phyloP scores from a whole-genome alignment of 257 asterid species.

The Petunia secreta region DNA sequence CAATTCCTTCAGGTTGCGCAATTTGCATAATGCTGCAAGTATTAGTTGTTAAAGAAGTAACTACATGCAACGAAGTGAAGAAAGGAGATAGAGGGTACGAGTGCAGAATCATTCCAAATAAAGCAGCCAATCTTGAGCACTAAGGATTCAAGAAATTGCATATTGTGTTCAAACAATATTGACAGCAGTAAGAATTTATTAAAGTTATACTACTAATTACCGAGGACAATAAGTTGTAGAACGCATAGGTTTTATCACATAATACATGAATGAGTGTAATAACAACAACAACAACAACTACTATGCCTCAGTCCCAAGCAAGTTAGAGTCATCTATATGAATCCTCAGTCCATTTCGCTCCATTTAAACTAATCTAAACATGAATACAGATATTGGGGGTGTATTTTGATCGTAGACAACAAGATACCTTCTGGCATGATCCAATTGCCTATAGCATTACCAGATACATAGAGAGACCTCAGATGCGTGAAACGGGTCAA shows the following conservation, averaged over 20 bases:
- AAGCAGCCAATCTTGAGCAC: not conserved
- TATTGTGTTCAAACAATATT: not conserved
- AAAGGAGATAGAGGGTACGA: not conserved
- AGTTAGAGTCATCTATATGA: too few relatives aligned
- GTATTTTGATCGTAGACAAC: not conserved
- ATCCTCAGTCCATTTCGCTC: too few relatives aligned
- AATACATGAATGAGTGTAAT: too few relatives aligned
- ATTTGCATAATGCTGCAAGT: slow-evolving; percentile 34
- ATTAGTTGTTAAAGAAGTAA: not conserved
- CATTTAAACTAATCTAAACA: not conserved
- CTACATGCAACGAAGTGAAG: slow-evolving; percentile 14
- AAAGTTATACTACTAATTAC: not conserved
- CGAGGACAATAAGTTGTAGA: not conserved
- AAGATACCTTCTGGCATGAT: slow-evolving; percentile 25
- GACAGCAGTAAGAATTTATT: not conserved
- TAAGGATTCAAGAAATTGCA: not conserved
- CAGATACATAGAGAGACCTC: slow-evolving; percentile 22
- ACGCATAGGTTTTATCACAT: not conserved
- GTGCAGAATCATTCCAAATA: slow-evolving; percentile 4
- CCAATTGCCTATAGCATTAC: slow-evolving; percentile 23
- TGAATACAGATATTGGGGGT: not conserved
- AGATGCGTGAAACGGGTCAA: not conserved
- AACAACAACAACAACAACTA: too few relatives aligned
- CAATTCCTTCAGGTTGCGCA: slow-evolving; percentile 27
- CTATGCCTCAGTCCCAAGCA: too few relatives aligned